phyloP scores from a whole-genome alignment of 352 stramenopile genomes.

The Labyrinthula sp. region DNA sequence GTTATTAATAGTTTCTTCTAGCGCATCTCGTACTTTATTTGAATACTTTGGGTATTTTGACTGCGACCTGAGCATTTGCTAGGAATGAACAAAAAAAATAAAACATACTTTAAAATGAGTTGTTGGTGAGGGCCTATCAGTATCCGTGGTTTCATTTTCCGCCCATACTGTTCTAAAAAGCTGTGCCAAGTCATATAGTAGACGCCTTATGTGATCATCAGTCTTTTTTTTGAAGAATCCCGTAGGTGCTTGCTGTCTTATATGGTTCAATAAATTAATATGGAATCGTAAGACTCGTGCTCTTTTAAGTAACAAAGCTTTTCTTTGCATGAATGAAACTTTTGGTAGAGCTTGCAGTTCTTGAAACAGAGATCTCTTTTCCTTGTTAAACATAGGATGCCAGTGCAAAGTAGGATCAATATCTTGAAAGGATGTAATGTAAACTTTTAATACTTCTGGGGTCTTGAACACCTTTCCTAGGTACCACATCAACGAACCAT shows the following conservation, averaged over 20 bases:
- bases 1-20: no score
- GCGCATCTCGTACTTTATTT: no score
- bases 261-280: slow-evolving; percentile 85
- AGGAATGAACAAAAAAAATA: no score
- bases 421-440: slow-evolving; percentile 92
- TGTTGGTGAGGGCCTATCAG: no score
- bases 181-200: no score
- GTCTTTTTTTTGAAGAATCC: slow-evolving; percentile 79
- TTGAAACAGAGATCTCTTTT: slow-evolving; percentile 85
- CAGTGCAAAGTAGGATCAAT: slow-evolving; percentile 49
- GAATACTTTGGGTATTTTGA: no score
- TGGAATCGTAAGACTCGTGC: slow-evolving; percentile 80
- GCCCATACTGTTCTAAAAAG: no score
- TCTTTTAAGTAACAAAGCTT: slow-evolving; percentile 82
- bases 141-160: no score
- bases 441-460: slow-evolving; percentile 88
- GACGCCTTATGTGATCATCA: no score
- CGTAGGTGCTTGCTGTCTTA: slow-evolving; percentile 86
- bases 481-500: slow-evolving; percentile 93
- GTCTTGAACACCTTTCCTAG: slow-evolving; percentile 82
- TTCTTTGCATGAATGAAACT: slow-evolving; percentile 63
- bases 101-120: no score
- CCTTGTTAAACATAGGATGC: slow-evolving; percentile 71
- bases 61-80: no score
- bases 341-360: slow-evolving; percentile 74